Base-by-base conservation (phyloP, 257 asterid species). In the Avicennia marina region DNA sequence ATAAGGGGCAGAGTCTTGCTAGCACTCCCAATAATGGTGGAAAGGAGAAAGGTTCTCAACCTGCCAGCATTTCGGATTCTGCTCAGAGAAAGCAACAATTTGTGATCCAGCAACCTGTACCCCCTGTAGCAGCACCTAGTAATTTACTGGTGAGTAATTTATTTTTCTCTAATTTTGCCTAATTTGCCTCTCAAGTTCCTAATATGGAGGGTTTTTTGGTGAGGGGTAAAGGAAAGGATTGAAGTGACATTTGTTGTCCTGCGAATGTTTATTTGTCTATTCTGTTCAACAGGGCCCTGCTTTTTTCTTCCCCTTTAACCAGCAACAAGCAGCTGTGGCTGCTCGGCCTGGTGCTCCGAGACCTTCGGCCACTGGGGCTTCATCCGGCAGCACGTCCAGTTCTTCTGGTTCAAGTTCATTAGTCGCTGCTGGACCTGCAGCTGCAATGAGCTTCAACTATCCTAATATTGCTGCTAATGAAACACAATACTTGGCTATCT, bases 281-380 rank as follows among this genome's bases (percentile, higher is more conserved):
- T n/a, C 3, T 58, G 54, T 66, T 25, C 58, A 71, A 72, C 75
- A 89, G 70, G 99, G 94, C 0, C 97, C 97, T 7, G 63, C 96
- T 53, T 93, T 86, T 49, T 84, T 93, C 68, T 84, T 89, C 68
- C 98, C 98, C 7, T 16, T 93, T 63, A 89, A 66, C 62, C 98
- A 93, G 77, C 98, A 93, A 27, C 97, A 82, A 27, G 72, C 84
- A 1, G 86, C 85, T 0, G 69, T 69, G n/a, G 85, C 84, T 0
- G 81, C 89, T 20, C 78, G 81, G 16, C 84, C 94, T 0, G 71
- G 71, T 3, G 54, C 78, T 1, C 54, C 65, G 0, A 78, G 74
- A 42, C 24, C 75, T 10, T 64, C 64, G 0, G 21, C 76, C 10
- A 38, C 60, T 10, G 78, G 70, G 9, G 38, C 68, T 0, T 45